Evolutionary conservation across 1,284 basidiomycete genomes (phyloP).

Genomic region (Tilletiopsis washingtonensis): DNA sequence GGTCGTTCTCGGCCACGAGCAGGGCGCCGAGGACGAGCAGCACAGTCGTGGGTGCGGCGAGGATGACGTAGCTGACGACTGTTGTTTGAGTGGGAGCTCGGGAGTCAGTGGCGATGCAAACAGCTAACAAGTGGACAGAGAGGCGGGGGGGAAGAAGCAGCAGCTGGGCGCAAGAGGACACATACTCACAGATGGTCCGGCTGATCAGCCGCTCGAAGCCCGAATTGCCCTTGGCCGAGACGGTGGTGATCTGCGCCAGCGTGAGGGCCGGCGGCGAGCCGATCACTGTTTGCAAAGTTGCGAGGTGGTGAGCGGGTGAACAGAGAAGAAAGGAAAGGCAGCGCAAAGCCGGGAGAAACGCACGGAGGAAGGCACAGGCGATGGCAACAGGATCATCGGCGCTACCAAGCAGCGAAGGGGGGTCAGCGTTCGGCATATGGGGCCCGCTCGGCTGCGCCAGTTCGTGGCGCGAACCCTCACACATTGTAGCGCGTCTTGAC

Average conservation of each 20-base stretch:
- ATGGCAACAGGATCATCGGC: constrained; percentile 66
- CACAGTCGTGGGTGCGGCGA: constrained; percentile 41
- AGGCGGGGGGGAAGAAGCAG: neutral
- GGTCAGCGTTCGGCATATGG: too few species aligned
- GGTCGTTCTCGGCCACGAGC: constrained; percentile 29
- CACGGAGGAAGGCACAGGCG: constrained; percentile 64
- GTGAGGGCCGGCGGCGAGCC: constrained; percentile 64
- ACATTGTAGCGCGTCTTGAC: constrained; percentile 17
- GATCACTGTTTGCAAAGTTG: too few species aligned
- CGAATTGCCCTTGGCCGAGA: constrained; percentile 62
- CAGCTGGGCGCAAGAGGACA: neutral
- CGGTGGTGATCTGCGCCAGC: constrained; percentile 69
- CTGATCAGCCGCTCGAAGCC: constrained; percentile 80
- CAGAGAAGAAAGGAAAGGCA: too few species aligned
- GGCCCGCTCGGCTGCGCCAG: too few species aligned
- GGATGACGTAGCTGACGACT: constrained; percentile 36
- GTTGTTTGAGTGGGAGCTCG: too few species aligned
- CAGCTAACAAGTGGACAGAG: too few species aligned
- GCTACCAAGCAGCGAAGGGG: neutral
- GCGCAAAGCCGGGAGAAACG: too few species aligned
- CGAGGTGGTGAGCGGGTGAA: too few species aligned
- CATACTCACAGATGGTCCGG: constrained; percentile 50
- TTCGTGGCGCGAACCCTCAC: too few species aligned
- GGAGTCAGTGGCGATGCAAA: too few species aligned
- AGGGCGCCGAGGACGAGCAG: constrained; percentile 34